These are phyloP conservation scores for Lachancea nothofagi DNA, from an alignment of 805 yeast species.

Conservation along the genomic window DNA sequence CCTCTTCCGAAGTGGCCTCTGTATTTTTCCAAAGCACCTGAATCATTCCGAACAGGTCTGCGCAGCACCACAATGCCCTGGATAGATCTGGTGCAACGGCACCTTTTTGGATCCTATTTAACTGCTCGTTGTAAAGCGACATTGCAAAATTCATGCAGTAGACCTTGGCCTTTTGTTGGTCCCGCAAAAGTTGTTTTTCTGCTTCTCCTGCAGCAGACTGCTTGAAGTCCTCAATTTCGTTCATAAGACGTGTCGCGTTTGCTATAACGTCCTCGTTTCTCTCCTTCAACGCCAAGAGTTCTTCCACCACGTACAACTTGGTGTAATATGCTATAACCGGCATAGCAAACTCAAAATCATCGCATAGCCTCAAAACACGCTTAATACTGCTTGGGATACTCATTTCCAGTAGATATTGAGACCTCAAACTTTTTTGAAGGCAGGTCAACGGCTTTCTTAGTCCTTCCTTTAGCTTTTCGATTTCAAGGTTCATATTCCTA, in stretches of 20 bases:
- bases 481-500: no score
- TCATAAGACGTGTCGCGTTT: constrained; percentile 59
- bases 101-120: constrained; percentile 43
- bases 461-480: not conserved
- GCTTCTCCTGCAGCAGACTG: constrained; percentile 34
- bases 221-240: constrained; percentile 60
- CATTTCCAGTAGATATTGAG: constrained; percentile 1
- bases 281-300: constrained; percentile 60
- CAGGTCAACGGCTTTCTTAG: not conserved
- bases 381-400: not conserved
- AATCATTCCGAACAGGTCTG: constrained; percentile 23
- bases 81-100: constrained; percentile 34
- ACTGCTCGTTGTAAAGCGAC: constrained; percentile 47
- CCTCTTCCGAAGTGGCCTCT: constrained; percentile 8
- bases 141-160: constrained; percentile 55
- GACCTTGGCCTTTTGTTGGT: constrained; percentile 51
- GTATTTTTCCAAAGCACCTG: constrained; percentile 23
- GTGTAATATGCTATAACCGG: constrained; percentile 30
- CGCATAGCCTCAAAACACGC: constrained; percentile 1
- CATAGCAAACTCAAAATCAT: constrained; percentile 9
- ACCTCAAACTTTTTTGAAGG: not conserved
- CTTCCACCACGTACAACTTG: constrained; percentile 63
- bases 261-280: constrained; percentile 49
- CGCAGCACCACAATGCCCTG: constrained; percentile 31
- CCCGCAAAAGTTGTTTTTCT: constrained; percentile 42